Evolutionary conservation across 495 filamentous ascomycete genomes (phyloP).

Genomic region (Astrothelium macrocarpum): DNA sequence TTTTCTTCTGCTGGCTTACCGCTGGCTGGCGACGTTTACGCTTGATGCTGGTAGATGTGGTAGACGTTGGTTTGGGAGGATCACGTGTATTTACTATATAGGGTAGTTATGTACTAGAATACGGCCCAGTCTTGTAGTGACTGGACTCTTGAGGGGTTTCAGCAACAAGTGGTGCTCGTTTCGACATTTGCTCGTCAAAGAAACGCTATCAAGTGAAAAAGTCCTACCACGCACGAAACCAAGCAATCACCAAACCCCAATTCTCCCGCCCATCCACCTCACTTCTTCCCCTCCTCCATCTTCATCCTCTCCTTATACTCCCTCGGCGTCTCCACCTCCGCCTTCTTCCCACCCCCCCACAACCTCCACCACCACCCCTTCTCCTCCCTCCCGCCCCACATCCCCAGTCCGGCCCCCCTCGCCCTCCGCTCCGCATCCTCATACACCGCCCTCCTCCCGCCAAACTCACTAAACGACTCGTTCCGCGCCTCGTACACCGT

Average conservation of each 20-base stretch:
- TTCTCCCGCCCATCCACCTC: background rate
- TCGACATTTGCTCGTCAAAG: background rate
- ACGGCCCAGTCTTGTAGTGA: background rate
- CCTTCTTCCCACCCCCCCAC: slow-evolving; percentile 33
- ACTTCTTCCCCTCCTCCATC: slow-evolving; percentile 33
- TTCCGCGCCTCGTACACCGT: slow-evolving; percentile 86
- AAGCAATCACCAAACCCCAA: background rate
- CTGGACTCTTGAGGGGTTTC: background rate
- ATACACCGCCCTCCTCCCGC: slow-evolving; percentile 56
- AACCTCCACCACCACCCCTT: slow-evolving; percentile 17
- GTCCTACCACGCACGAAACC: background rate
- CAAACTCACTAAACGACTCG: slow-evolving; percentile 68
- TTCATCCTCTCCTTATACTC: slow-evolving; percentile 71
- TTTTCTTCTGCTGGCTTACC: background rate
- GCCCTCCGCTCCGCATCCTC: slow-evolving; percentile 61
- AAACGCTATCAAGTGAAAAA: background rate
- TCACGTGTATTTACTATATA: background rate
- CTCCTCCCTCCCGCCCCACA: slow-evolving; percentile 50
- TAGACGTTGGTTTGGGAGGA: background rate
- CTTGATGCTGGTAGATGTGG: background rate
- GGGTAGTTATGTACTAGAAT: background rate
- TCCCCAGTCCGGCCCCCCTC: slow-evolving; percentile 55
- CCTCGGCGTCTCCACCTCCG: slow-evolving; percentile 65
- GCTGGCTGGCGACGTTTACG: background rate
- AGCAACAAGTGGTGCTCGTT: background rate